Conservation (phyloP, 352 stramenopile genomes). For the Phytophthora meadii region DNA sequence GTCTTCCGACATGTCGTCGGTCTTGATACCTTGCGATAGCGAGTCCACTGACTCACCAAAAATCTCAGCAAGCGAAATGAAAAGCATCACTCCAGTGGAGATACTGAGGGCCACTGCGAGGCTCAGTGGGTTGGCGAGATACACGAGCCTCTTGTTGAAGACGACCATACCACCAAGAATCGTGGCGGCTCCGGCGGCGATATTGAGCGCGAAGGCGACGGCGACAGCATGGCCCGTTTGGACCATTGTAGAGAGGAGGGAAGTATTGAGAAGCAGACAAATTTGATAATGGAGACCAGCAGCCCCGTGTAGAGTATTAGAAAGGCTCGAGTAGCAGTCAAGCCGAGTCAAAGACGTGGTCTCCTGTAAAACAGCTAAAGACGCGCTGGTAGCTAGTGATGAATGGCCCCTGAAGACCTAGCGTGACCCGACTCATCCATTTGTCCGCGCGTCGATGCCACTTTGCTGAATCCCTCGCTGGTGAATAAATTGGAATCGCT, state of each 20-base stretch:
- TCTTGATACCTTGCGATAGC: conserved; percentile 38
- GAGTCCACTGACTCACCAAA: conserved; percentile 44
- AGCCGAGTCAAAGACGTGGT: conserved; percentile 22
- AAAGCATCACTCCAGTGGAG: conserved; percentile 72
- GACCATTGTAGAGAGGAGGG: conserved; percentile 29
- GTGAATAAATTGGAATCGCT: background rate
- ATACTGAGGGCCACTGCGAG: conserved; percentile 58
- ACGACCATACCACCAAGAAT: conserved; percentile 56
- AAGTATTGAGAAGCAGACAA: background rate
- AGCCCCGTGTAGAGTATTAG: background rate
- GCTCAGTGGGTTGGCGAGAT: conserved; percentile 50
- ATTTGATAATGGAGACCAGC: conserved; percentile 21
- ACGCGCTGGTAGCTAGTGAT: background rate
- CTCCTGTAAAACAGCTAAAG: conserved; percentile 8
- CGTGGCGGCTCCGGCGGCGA: conserved; percentile 39
- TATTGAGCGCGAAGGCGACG: conserved; percentile 11
- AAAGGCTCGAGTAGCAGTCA: background rate
- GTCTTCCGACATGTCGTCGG: conserved; percentile 34
- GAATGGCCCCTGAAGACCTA: conserved; percentile 11
- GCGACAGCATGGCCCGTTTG: conserved; percentile 42
- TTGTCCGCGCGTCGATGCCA: conserved; percentile 10
- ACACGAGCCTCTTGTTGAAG: conserved; percentile 52
- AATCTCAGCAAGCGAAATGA: conserved; percentile 73
- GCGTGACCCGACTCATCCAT: conserved; percentile 1
- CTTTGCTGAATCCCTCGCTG: conserved; percentile 9